Percentiles rank a stretch among this genome's conserved stretches.
phyloP scores from a whole-genome alignment of 352 stramenopile species.

The Globisporangium nunn region DNA sequence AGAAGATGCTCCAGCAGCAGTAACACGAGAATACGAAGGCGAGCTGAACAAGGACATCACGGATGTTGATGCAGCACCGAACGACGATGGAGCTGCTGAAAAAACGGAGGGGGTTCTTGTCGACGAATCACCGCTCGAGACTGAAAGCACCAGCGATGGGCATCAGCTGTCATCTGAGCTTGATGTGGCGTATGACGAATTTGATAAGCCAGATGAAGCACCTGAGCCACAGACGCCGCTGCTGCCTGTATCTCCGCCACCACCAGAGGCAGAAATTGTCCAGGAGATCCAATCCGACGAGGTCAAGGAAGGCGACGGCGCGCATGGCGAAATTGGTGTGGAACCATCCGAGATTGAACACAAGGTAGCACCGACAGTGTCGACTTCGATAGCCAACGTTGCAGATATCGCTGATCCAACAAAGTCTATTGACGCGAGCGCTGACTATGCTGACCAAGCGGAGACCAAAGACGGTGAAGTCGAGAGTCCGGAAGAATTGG shows the following conservation, averaged over 20 bases:
- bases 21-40: background rate
- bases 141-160: background rate
- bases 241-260: background rate
- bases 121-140: background rate
- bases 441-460: background rate
- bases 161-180: background rate
- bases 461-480: background rate
- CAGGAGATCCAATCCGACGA: background rate
- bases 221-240: background rate
- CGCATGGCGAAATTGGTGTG: background rate
- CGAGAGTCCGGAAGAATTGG: background rate
- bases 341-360: background rate
- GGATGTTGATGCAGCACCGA: background rate
- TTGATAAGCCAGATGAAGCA: slow-evolving; percentile 3
- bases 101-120: background rate
- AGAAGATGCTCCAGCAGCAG: background rate
- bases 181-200: slow-evolving; percentile 6
- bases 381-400: no score
- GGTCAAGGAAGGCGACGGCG: background rate
- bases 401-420: background rate
- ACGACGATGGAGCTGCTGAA: background rate
- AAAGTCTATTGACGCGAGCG: background rate
- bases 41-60: background rate
- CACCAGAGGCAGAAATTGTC: background rate
- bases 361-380: background rate